Percentiles rank a stretch among this genome's conserved stretches.
These are phyloP conservation scores for Garcia nutans DNA, from an alignment of 345 rosid species.

Conservation along the genomic window DNA sequence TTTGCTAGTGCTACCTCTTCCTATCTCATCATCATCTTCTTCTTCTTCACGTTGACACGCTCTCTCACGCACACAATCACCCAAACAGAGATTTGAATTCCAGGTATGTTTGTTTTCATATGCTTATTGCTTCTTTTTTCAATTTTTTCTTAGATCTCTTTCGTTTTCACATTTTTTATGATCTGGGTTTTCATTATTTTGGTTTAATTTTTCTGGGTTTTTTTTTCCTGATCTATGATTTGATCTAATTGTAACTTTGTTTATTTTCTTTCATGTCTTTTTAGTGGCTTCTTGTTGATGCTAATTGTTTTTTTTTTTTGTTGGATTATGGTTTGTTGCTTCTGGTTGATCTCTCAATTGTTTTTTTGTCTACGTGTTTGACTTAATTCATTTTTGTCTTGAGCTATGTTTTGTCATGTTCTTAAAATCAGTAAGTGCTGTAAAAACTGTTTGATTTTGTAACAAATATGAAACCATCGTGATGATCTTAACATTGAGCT, in stretches of 20 bases:
- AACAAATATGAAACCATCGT: not conserved
- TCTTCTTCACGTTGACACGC: conserved; percentile 4
- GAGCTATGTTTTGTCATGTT: not conserved
- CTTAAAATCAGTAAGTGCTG: not conserved
- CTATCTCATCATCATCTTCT: conserved; percentile 15
- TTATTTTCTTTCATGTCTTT: not conserved
- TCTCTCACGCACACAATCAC: too few species aligned
- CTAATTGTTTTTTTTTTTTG: conserved; percentile 7
- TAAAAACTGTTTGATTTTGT: conserved; percentile 10
- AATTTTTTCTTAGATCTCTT: conserved; percentile 32
- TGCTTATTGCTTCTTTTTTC: not conserved
- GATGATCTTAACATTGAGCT: conserved; percentile 3
- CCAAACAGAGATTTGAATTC: not conserved
- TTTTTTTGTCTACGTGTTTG: not conserved
- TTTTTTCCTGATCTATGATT: conserved; percentile 23
- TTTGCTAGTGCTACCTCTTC: conserved; percentile 10
- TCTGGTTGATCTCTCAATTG: conserved; percentile 3
- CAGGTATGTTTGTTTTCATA: conserved; percentile 17
- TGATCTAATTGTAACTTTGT: conserved; percentile 25
- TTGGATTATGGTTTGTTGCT: conserved; percentile 14
- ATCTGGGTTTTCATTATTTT: conserved; percentile 31
- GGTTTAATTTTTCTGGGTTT: conserved; percentile 15
- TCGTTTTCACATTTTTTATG: conserved; percentile 16
- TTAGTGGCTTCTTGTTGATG: conserved; percentile 2
- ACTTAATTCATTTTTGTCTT: not conserved